A percentile compares a stretch with the other conserved stretches of the same genome.
These are phyloP conservation scores for Trametes pubescens DNA, from an alignment of 1,284 basidiomycete genomes.

Conservation along the genomic window DNA sequence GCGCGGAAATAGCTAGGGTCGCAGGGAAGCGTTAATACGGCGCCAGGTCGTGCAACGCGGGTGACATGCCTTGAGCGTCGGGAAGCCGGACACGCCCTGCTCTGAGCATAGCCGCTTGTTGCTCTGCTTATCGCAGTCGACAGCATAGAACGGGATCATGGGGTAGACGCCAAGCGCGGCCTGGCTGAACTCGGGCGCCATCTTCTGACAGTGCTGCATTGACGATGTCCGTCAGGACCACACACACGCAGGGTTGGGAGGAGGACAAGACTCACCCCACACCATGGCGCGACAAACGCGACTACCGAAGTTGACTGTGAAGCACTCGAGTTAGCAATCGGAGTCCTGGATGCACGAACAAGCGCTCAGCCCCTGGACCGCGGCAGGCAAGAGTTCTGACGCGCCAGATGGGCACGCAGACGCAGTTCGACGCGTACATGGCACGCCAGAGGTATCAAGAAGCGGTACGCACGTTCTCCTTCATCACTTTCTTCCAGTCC, in stretches of 20 bases:
- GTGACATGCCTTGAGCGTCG: constrained; percentile 79
- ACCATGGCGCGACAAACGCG: constrained; percentile 93
- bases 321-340: constrained; percentile 11
- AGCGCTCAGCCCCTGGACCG: not conserved
- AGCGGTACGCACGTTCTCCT: constrained; percentile 68
- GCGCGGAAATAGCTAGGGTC: constrained; percentile 73
- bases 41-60: constrained; percentile 8
- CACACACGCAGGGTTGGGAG: not conserved
- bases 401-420: not conserved
- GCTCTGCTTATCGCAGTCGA: constrained; percentile 88
- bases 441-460: not conserved
- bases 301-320: constrained; percentile 75
- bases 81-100: constrained; percentile 92
- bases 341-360: not conserved
- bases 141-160: constrained; percentile 87
- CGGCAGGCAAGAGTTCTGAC: not conserved
- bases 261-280: constrained; percentile 65
- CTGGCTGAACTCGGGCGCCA: constrained; percentile 87
- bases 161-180: constrained; percentile 84
- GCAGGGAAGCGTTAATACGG: constrained; percentile 14
- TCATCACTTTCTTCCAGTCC: constrained; percentile 78
- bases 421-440: not conserved
- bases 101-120: constrained; percentile 87
- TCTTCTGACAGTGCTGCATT: constrained; percentile 81
- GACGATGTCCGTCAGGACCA: constrained; percentile 16